phyloP scores from a whole-genome alignment of 805 yeast genomes.

The Candida sanyiensis region DNA sequence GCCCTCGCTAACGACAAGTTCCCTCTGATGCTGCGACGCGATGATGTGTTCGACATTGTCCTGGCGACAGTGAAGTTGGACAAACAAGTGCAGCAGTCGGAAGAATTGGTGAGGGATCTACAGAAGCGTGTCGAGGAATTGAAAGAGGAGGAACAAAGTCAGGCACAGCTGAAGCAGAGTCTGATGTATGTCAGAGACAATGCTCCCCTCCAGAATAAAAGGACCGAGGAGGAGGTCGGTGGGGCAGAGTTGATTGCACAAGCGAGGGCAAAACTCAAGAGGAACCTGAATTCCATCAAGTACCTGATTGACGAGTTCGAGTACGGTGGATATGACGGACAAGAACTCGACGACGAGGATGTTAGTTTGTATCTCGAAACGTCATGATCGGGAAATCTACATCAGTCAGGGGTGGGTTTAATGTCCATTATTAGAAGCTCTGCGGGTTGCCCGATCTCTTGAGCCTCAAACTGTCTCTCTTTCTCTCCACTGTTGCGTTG shows the following conservation, averaged over 20 bases:
- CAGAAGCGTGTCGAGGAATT: not conserved
- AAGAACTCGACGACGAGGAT: not conserved
- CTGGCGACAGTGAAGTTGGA: slow-evolving; percentile 15
- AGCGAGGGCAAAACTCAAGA: slow-evolving; percentile 12
- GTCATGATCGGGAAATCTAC: too few species aligned
- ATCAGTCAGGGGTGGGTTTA: too few species aligned
- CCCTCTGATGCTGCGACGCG: slow-evolving; percentile 20
- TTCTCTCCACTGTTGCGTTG: slow-evolving; percentile 45
- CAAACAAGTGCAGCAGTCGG: slow-evolving; percentile 14
- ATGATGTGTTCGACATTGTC: slow-evolving; percentile 21
- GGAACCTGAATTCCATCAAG: too few species aligned
- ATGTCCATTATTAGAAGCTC: slow-evolving; percentile 4
- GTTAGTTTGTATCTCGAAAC: too few species aligned
- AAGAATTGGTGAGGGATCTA: slow-evolving; percentile 1
- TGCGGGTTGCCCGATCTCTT: slow-evolving; percentile 34
- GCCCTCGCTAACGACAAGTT: slow-evolving; percentile 14
- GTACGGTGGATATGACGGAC: too few species aligned
- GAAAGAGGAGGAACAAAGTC: slow-evolving; percentile 4
- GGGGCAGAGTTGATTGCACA: slow-evolving; percentile 5
- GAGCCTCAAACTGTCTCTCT: slow-evolving; percentile 46
- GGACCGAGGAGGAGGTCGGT: not conserved
- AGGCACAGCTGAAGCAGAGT: slow-evolving; percentile 4
- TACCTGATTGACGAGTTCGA: too few species aligned
- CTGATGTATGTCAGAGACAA: slow-evolving; percentile 6
- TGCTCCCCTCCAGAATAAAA: not conserved